Percentiles rank a stretch among this genome's conserved stretches.
Conservation (phyloP, 176 grass and related monocot species). For the Hordeum marinum region DNA sequence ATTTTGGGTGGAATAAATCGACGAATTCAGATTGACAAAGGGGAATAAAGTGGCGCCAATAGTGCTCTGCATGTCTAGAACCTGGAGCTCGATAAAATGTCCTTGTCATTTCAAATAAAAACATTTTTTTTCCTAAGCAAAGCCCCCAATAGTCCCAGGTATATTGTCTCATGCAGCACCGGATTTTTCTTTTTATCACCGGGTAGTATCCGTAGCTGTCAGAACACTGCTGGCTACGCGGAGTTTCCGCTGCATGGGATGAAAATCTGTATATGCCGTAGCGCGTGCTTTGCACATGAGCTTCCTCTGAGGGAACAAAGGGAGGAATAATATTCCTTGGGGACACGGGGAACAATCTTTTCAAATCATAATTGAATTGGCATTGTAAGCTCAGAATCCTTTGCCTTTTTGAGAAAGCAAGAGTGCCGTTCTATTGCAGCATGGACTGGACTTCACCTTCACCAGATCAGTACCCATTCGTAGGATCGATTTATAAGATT, state of each 20-base stretch:
- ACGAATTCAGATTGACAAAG: not conserved
- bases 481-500: not conserved
- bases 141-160: not conserved
- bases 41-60: not conserved
- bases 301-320: constrained; percentile 47
- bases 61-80: not conserved
- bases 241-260: not conserved
- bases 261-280: not conserved
- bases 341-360: constrained; percentile 22
- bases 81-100: not conserved
- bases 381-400: constrained; percentile 24
- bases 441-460: constrained; percentile 38
- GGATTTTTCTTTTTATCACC: not conserved
- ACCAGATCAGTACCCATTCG: constrained; percentile 28
- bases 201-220: not conserved
- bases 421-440: not conserved
- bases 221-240: not conserved
- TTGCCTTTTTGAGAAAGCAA: constrained; percentile 27
- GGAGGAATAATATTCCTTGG: constrained; percentile 11
- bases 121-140: not conserved
- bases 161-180: not conserved
- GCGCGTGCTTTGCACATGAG: not conserved
- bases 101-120: not conserved
- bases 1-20: not conserved
- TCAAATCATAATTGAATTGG: constrained; percentile 34